Evolutionary conservation across 192 early-diverging fungal genomes (phyloP).

Genomic region (Backusella morwellensis): DNA sequence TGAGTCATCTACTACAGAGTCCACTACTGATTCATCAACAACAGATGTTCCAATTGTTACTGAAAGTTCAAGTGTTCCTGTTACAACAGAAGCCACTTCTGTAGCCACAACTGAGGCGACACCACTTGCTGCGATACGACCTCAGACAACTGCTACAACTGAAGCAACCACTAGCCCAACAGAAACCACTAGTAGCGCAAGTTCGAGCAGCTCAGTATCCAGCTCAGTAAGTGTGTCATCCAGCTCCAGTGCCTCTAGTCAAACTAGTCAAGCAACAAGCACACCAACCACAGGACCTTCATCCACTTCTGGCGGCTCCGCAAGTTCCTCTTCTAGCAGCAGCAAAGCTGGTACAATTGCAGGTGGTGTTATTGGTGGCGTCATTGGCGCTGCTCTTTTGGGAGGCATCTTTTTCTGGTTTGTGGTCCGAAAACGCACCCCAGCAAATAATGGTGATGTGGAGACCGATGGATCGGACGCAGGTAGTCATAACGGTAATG

Average conservation of each 20-base stretch:
- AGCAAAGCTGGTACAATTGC: background rate
- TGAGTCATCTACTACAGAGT: background rate
- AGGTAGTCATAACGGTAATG: background rate
- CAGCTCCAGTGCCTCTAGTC: background rate
- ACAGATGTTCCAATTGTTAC: background rate
- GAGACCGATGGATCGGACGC: background rate
- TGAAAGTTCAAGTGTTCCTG: background rate
- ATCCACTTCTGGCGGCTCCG: background rate
- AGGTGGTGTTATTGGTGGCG: background rate
- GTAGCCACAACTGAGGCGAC: background rate
- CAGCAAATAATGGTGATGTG: background rate
- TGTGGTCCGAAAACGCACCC: background rate
- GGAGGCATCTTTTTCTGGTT: slow-evolving; percentile 1
- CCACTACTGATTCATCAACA: background rate
- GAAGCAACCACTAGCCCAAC: background rate
- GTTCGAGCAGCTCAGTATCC: background rate
- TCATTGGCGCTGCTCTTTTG: background rate
- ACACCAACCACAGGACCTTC: background rate
- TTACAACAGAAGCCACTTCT: background rate
- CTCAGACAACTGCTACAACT: background rate
- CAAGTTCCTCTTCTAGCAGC: background rate
- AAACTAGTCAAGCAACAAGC: background rate
- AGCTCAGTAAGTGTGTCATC: background rate
- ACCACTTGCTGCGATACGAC: background rate
- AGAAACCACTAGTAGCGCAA: background rate